Base-by-base conservation (phyloP, 2,329 filamentous ascomycete species). In the Fusarium sp. region DNA sequence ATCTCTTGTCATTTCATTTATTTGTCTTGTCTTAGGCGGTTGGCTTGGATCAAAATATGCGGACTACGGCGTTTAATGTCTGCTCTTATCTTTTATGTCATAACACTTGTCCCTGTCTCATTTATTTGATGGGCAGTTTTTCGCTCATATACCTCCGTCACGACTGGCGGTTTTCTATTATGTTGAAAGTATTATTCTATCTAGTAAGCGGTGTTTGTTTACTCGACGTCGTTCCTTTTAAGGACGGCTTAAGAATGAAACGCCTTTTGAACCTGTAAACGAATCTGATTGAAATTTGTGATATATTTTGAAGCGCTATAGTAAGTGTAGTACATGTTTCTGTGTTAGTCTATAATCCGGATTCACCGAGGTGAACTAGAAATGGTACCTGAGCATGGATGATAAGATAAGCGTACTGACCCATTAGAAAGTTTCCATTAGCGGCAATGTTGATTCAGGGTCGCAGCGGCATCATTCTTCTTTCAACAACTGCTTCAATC, bases 21-120 rank as follows among this genome's bases (percentile, higher is more conserved):
- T 66, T 51, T 63, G 55, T 58, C 43, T 67, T 61, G 58, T 57
- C 50, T 62, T 63, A 50, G 70, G 64, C 69, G 69, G 70, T 61
- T 63, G 68, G 65, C 58, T 73, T 73, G 70, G 66, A 70, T 72
- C 61, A 72, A 73, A 73, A 72, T 65, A 61, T 70, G 60, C 58
- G 72, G 72, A 72, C 46, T 63, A 57, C 39, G 72, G 72, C 72
- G 72, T 74, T 72, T 61, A 66, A 61, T 71, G 53, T 65, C 49
- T 57, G 53, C 58, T 58, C 64, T 62, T 64, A 50, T 66, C 38
- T 54, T 41, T 52, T 45, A 58, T 62, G 48, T 49, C 53, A 40
- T 56, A 57, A 64, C 53, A 36, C 49, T 59, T 57, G 22, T 61
- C 50, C 32, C 49, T 58, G 60, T 58, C 52, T 69, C 48, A 55